phyloP scores from a whole-genome alignment of 192 early-diverging fungal species.

The Rhizophlyctis rosea region DNA sequence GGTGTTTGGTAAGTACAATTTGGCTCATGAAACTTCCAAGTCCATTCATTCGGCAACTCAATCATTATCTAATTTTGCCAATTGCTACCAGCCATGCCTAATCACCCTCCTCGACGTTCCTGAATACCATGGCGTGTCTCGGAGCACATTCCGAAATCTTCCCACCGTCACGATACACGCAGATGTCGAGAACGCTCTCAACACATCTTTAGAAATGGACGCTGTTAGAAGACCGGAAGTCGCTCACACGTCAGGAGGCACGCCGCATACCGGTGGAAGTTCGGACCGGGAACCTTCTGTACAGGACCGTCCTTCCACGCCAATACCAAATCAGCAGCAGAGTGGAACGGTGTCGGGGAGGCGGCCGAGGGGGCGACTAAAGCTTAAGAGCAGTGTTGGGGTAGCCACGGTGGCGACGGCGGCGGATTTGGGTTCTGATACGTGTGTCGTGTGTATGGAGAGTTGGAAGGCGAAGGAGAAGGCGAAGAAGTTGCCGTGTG shows the following conservation, averaged over 20 bases:
- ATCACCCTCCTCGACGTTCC: background rate
- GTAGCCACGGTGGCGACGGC: background rate
- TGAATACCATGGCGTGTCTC: background rate
- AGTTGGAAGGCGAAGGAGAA: background rate
- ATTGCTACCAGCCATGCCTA: background rate
- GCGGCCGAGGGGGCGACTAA: background rate
- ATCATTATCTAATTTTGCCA: background rate
- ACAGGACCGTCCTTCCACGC: too few relatives aligned
- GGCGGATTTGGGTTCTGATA: background rate
- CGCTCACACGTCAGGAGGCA: background rate
- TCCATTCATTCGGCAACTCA: background rate
- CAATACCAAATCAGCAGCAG: too few relatives aligned
- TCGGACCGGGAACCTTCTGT: too few relatives aligned
- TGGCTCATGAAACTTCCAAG: too few relatives aligned
- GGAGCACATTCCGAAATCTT: background rate
- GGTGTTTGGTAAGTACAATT: background rate
- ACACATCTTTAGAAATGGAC: too few relatives aligned
- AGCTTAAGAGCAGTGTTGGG: background rate
- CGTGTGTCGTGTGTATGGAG: background rate
- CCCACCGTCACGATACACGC: background rate
- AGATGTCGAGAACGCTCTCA: background rate
- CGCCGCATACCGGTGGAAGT: background rate
- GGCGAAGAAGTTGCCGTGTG: background rate
- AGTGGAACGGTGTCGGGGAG: background rate
- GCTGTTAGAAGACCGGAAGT: background rate